Evolutionary conservation across 768 basidiomycete genomes (phyloP), one percentile per base, ranked within the genome.

Genomic region (Auriscalpium vulgare): DNA sequence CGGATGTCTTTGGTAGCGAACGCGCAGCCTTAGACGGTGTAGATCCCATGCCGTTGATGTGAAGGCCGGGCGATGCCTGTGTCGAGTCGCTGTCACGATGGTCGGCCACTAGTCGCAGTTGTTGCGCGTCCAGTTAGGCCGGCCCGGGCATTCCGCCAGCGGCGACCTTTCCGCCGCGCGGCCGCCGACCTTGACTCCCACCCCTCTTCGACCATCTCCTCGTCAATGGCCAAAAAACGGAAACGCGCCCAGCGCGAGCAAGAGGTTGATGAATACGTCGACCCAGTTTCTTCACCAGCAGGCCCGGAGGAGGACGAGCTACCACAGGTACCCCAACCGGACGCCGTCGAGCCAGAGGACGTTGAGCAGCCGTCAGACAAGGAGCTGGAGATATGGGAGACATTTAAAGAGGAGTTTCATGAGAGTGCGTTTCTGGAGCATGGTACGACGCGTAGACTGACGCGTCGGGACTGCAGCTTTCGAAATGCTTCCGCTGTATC

Each of bases 21-120:
- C 83, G 77, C 2, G 73, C 71, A 56, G 76, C 74, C 70, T 84
- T 90, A 8, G 87, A 90, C 34, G 82, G 64, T 16, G 75, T 70
- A 50, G 71, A 72, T 10, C 87, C 87, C 87, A 89, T 88, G 37
- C 7, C 29, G 51, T 21, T 21, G 21, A 21, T 21, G 21, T 21
- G 21, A 21, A 21, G 21, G 21, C 21, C 21, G 21, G 21, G 21
- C 21, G 21, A 21, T 21, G 3, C 21, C 21, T 21, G 21, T 21
- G 21, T 21, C 21, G 21, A 21, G 21, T 51, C 43, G 43, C 43
- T 14, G 17, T 14, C 43, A n/a, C 44, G n/a, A 16, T 21, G 16
- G 21, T 21, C 21, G 21, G 21, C 21, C 21, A 21, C 21, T 21
- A 21, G 21, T 21, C 21, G 21, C 21, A 21, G 21, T 21, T 21